A percentile compares a stretch with the other conserved stretches of the same genome.
phyloP scores from a whole-genome alignment of 2,329 filamentous ascomycete genomes.

The Ambrosiella cleistominuta region DNA sequence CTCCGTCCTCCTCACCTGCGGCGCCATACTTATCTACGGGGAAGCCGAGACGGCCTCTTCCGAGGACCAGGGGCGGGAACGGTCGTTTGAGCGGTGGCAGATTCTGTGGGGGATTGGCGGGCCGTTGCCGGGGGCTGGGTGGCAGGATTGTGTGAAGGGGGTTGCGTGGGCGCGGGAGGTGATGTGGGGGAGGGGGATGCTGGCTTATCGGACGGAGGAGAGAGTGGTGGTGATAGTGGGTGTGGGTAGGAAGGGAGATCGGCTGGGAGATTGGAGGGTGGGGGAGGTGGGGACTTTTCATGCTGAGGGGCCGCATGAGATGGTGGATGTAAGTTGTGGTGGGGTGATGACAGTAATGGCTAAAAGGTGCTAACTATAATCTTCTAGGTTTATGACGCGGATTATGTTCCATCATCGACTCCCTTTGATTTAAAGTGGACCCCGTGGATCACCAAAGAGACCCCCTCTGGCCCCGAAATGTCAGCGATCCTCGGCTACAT shows the following conservation, averaged over 20 bases:
- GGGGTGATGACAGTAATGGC: neutral
- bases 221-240: constrained; percentile 33
- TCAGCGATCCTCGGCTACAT: constrained; percentile 33
- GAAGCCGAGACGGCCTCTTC: constrained; percentile 20
- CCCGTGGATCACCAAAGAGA: constrained; percentile 26
- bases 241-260: constrained; percentile 21
- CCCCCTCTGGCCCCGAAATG: neutral
- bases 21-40: constrained; percentile 33
- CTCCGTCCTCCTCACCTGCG: constrained; percentile 31
- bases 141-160: constrained; percentile 27
- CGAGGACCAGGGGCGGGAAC: constrained; percentile 18
- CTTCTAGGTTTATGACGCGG: constrained; percentile 23
- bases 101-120: constrained; percentile 40
- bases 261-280: constrained; percentile 28
- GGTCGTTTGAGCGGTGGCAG: constrained; percentile 32
- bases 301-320: constrained; percentile 17
- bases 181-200: constrained; percentile 24
- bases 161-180: constrained; percentile 36
- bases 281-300: constrained; percentile 33
- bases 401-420: constrained; percentile 31
- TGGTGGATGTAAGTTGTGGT: constrained; percentile 19
- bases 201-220: constrained; percentile 35
- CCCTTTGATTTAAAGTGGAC: constrained; percentile 37
- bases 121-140: constrained; percentile 23
- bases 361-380: neutral